Base-by-base conservation (phyloP, 1,139 yeast genomes). In the Nakaseomyces glabratus region DNA sequence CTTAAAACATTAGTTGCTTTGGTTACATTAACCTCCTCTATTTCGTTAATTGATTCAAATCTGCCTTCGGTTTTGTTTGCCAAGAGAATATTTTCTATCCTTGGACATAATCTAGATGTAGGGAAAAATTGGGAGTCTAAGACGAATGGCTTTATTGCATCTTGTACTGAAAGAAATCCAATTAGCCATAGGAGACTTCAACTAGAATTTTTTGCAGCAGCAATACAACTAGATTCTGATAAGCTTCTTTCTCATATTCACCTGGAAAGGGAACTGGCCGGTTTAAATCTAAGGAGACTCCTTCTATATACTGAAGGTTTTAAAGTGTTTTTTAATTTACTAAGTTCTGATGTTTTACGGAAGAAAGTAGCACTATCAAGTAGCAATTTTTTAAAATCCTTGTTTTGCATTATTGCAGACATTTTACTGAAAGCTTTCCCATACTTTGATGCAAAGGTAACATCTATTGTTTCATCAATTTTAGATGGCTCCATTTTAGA, bases 221-320 rank as follows among this genome's bases (percentile, higher is more conserved):
- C 52, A 1, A 35, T 54, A 7, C 50, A 47, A 28, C 22, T 54
- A 17, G 49, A 46, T 15, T 45, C 49, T 9, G 40, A 38, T 10
- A 35, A 38, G 6, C 53, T 54, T 26, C 35, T 52, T 14, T 13
- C 32, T 3, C 49, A 47, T 35, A 28, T 51, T 19, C 38, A 44
- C 20, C 33, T 48, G 14, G 43, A 46, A 17, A 45, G 45, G 14
- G 45, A 44, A 17, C 29, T 51, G 2, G 19, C 22, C n/a, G 35
- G 37, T 3, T 25, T 45, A 10, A 48, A 52, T 28, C 38, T 49
- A n/a, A 36, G 41, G 20, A 45, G 40, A 20, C 31, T 55, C 14
- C 39, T 47, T 20, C 38, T 54, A 6, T 47, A 53, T 29, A 48
- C 58, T 1, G 59, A 55, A 37, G 59, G 59, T 2, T 52, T 52